Evolutionary conservation across 2,329 filamentous ascomycete species (phyloP).

Genomic region (Sporothrix curviconia): DNA sequence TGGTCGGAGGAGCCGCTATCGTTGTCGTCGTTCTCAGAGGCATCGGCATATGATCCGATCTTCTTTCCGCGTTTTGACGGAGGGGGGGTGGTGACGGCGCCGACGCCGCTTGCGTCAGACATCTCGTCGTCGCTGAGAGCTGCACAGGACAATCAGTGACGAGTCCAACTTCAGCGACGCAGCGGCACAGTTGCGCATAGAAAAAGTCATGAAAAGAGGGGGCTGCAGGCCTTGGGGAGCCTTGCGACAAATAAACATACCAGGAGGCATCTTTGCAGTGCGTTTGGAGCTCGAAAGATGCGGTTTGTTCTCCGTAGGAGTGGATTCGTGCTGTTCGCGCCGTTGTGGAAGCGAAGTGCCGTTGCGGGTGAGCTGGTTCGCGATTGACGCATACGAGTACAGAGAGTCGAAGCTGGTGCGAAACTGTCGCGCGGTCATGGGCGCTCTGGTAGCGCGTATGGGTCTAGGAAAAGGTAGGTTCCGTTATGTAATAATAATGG

Average conservation of each 20-base stretch:
- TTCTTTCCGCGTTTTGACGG: constrained; percentile 20
- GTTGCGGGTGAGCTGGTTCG: not conserved
- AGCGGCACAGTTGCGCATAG: too few species aligned
- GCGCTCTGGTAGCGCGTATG: too few species aligned
- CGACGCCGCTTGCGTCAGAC: constrained; percentile 28
- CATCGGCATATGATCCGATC: constrained; percentile 30
- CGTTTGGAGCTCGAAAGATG: not conserved
- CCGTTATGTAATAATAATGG: too few species aligned
- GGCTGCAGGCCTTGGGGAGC: too few species aligned
- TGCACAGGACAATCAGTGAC: constrained; percentile 14
- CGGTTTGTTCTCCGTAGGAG: not conserved
- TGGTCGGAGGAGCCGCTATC: constrained; percentile 20
- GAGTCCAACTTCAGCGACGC: too few species aligned
- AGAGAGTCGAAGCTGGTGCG: too few species aligned
- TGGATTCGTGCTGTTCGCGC: not conserved
- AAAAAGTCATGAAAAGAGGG: not conserved
- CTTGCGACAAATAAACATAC: constrained; percentile 5
- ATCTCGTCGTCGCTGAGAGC: constrained; percentile 38
- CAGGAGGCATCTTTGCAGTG: constrained; percentile 5
- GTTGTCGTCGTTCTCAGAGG: constrained; percentile 23
- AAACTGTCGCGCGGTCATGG: too few species aligned
- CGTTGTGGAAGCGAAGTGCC: not conserved
- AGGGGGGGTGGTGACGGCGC: constrained; percentile 21
- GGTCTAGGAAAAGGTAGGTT: too few species aligned
- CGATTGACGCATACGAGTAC: too few species aligned